Percentiles rank a stretch among this genome's conserved stretches.
Evolutionary conservation across 768 basidiomycete genomes (phyloP).

Genomic region (Russula virescens): DNA sequence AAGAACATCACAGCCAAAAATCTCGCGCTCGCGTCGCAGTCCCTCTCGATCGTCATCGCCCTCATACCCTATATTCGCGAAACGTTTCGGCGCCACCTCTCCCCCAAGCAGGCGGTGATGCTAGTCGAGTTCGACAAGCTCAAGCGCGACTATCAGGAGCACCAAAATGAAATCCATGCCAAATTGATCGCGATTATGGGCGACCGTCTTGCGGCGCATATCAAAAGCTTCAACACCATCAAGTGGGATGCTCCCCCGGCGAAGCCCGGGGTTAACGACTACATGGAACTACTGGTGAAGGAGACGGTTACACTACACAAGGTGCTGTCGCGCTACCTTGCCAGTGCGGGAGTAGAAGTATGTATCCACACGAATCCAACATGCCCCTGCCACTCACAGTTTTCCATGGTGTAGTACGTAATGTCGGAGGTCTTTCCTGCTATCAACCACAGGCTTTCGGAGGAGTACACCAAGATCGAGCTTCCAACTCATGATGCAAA

Average conservation of each 20-base stretch:
- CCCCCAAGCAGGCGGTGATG: constrained; percentile 93
- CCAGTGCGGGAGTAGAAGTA: constrained; percentile 77
- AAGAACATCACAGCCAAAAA: constrained; percentile 99
- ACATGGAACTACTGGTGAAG: constrained; percentile 90
- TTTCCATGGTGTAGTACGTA: constrained; percentile 58
- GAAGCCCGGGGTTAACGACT: constrained; percentile 67
- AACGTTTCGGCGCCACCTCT: constrained; percentile 88
- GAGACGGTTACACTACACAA: constrained; percentile 96
- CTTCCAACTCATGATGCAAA: constrained; percentile 81
- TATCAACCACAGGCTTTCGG: constrained; percentile 84
- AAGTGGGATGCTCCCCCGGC: constrained; percentile 68
- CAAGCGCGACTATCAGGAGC: constrained; percentile 98
- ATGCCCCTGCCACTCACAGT: no score
- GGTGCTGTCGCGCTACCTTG: constrained; percentile 86
- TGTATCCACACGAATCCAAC: constrained; percentile 25
- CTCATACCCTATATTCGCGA: constrained; percentile 96
- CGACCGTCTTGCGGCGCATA: constrained; percentile 82
- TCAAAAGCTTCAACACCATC: constrained; percentile 71
- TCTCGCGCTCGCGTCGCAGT: constrained; percentile 93
- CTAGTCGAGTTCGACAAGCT: constrained; percentile 97
- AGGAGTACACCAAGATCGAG: constrained; percentile 80
- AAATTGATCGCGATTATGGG: constrained; percentile 99
- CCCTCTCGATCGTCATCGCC: constrained; percentile 87
- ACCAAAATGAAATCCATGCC: constrained; percentile 97
- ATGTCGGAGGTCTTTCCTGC: constrained; percentile 94